A percentile compares a stretch with the other conserved stretches of the same genome.
phyloP scores from a whole-genome alignment of 164 flowering plant genomes.

The Magnolia sinica region DNA sequence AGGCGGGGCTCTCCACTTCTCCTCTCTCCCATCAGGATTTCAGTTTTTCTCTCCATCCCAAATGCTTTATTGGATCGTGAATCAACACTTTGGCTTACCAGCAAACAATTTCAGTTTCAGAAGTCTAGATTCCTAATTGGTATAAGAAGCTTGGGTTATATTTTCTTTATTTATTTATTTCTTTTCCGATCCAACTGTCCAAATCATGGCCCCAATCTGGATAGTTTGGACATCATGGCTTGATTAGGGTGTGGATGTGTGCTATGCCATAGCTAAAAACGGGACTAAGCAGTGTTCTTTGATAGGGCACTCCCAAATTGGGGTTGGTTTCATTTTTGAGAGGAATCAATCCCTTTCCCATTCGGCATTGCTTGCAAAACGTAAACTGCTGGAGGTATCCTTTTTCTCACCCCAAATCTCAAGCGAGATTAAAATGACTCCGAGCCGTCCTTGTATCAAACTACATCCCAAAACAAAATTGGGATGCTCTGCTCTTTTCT shows the following conservation, averaged over 20 bases:
- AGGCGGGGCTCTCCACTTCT: background rate
- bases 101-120: too few relatives aligned
- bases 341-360: background rate
- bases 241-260: background rate
- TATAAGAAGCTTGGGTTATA: too few relatives aligned
- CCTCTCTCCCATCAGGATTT: background rate
- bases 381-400: background rate
- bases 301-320: too few relatives aligned
- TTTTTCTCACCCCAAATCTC: background rate
- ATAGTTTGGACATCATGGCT: too few relatives aligned
- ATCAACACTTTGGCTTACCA: too few relatives aligned
- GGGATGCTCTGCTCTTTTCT: too few relatives aligned
- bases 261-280: background rate
- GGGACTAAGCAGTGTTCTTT: too few relatives aligned
- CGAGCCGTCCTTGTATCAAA: too few relatives aligned
- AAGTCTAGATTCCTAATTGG: background rate
- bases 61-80: too few relatives aligned
- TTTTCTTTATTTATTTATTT: too few relatives aligned
- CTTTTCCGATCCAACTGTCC: background rate
- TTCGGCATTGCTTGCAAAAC: background rate
- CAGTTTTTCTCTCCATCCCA: background rate
- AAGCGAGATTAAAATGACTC: too few relatives aligned
- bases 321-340: background rate
- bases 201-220: background rate
- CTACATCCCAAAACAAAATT: too few relatives aligned